phyloP scores from a whole-genome alignment of 495 filamentous ascomycete genomes.

The Podospora appendiculata region DNA sequence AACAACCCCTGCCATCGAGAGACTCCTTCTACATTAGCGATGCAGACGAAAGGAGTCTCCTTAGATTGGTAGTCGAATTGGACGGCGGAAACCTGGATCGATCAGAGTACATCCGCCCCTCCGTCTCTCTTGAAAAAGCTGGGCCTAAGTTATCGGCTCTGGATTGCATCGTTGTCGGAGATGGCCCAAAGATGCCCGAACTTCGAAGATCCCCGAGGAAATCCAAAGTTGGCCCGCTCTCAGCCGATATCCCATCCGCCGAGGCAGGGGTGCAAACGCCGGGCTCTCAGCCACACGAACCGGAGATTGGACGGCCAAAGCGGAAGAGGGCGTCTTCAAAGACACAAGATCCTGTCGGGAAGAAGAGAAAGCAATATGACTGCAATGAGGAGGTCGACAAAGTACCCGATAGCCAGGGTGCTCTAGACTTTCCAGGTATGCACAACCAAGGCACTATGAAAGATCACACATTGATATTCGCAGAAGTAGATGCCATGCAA shows the following conservation, averaged over 20 bases:
- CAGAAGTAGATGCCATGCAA: too few relatives aligned
- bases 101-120: slow-evolving; percentile 8
- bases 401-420: slow-evolving; percentile 1
- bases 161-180: slow-evolving; percentile 24
- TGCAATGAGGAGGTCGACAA: slow-evolving; percentile 3
- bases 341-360: slow-evolving; percentile 3
- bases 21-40: slow-evolving; percentile 35
- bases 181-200: slow-evolving; percentile 5
- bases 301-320: slow-evolving; percentile 10
- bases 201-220: slow-evolving; percentile 1
- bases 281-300: slow-evolving; percentile 10
- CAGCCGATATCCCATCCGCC: not conserved
- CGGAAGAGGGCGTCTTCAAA: slow-evolving; percentile 18
- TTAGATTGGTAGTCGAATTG: slow-evolving; percentile 37
- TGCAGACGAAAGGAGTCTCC: slow-evolving; percentile 35
- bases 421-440: not conserved
- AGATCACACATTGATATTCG: not conserved
- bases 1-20: not conserved
- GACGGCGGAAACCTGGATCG: slow-evolving; percentile 27
- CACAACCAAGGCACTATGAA: not conserved
- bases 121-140: slow-evolving; percentile 14
- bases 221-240: slow-evolving; percentile 6
- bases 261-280: slow-evolving; percentile 1
- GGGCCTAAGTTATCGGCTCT: not conserved
- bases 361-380: slow-evolving; percentile 12